A percentile compares a stretch with the other conserved stretches of the same genome.
phyloP scores from a whole-genome alignment of 2,329 filamentous ascomycete species.

The Blumeria hordei region DNA sequence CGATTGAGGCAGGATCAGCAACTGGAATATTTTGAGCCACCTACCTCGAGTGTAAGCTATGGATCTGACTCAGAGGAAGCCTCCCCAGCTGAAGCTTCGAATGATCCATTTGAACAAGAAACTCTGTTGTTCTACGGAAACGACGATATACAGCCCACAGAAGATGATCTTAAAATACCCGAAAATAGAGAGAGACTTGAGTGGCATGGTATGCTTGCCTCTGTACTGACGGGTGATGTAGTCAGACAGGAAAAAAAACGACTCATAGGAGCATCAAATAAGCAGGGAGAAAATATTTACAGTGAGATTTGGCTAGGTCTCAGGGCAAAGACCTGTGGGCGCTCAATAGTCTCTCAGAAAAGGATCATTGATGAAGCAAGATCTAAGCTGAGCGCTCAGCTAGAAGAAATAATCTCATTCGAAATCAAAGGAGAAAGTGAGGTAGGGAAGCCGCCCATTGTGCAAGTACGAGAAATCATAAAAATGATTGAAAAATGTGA shows the following conservation, averaged over 20 bases:
- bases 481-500: slow-evolving; percentile 78
- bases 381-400: slow-evolving; percentile 40
- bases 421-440: slow-evolving; percentile 85
- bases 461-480: slow-evolving; percentile 79
- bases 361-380: slow-evolving; percentile 75
- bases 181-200: slow-evolving; percentile 75
- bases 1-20: slow-evolving; percentile 59
- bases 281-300: slow-evolving; percentile 37
- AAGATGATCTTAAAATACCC: slow-evolving; percentile 74
- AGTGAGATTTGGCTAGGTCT: slow-evolving; percentile 73
- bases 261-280: slow-evolving; percentile 51
- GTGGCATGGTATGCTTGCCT: slow-evolving; percentile 95
- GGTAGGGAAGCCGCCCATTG: slow-evolving; percentile 57
- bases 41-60: slow-evolving; percentile 43
- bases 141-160: slow-evolving; percentile 66
- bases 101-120: slow-evolving; percentile 71
- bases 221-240: slow-evolving; percentile 86
- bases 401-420: slow-evolving; percentile 82
- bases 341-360: slow-evolving; percentile 62
- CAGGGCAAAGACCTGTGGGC: slow-evolving; percentile 59
- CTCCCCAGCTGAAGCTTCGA: slow-evolving; percentile 65
- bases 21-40: slow-evolving; percentile 28
- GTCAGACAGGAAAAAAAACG: slow-evolving; percentile 96
- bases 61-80: slow-evolving; percentile 63
- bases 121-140: slow-evolving; percentile 82